Percentiles rank a stretch among this genome's conserved stretches.
These are phyloP conservation scores for Daldinia sp. DNA, from an alignment of 2,329 filamentous ascomycete genomes.

Conservation along the genomic window DNA sequence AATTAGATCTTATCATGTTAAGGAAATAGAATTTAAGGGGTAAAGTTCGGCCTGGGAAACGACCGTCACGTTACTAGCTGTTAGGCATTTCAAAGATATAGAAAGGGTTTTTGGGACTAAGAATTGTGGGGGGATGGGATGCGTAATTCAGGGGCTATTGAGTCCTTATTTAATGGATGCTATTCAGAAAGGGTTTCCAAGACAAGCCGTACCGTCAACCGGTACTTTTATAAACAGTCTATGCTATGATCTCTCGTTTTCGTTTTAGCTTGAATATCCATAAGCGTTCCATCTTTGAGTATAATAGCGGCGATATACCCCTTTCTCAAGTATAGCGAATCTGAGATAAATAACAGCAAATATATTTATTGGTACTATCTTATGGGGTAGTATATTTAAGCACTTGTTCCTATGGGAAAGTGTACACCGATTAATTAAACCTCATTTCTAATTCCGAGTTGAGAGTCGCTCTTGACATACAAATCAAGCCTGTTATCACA, in stretches of 20 bases:
- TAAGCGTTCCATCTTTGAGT: background rate
- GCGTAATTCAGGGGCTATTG: background rate
- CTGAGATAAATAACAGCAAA: background rate
- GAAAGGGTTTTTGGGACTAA: background rate
- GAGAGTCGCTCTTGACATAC: no score
- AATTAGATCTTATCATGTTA: slow-evolving; percentile 1
- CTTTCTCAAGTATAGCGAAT: background rate
- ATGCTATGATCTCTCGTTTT: background rate
- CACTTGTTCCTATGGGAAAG: no score
- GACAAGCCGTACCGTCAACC: background rate
- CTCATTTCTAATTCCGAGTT: no score
- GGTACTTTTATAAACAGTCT: background rate
- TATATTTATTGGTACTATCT: no score
- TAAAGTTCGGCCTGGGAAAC: background rate
- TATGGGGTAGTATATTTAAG: no score
- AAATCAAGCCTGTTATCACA: no score
- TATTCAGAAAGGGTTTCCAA: background rate
- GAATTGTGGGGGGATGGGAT: background rate
- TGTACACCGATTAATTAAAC: no score
- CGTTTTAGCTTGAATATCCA: background rate
- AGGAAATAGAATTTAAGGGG: background rate
- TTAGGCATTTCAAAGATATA: slow-evolving; percentile 1
- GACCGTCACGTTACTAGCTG: background rate
- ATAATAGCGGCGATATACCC: background rate
- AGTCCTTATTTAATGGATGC: background rate